Conservation (phyloP, 2,329 filamentous ascomycete genomes). For the Clarireedia paspali region DNA sequence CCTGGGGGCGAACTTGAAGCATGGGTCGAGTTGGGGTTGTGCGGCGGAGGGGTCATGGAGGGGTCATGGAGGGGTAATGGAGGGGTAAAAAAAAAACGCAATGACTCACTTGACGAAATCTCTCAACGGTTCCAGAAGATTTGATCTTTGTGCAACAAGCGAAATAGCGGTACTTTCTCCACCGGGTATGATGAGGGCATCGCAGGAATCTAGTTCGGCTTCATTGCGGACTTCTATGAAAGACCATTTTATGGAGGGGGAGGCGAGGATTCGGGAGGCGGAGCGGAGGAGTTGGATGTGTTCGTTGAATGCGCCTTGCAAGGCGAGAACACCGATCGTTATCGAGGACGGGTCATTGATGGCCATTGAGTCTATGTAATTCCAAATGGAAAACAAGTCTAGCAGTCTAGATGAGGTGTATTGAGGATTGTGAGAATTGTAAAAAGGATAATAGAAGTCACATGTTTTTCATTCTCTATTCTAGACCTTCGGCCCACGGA, state of each 20-base stretch:
- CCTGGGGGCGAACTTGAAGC: not conserved
- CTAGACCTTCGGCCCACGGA: no score
- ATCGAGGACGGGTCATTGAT: slow-evolving; percentile 21
- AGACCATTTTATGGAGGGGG: slow-evolving; percentile 7
- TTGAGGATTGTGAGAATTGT: not conserved
- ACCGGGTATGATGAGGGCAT: slow-evolving; percentile 83
- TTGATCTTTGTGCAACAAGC: slow-evolving; percentile 73
- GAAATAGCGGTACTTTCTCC: slow-evolving; percentile 94
- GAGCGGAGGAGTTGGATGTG: slow-evolving; percentile 69
- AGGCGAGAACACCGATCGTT: slow-evolving; percentile 57
- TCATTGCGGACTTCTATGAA: slow-evolving; percentile 77
- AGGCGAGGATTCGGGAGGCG: slow-evolving; percentile 48
- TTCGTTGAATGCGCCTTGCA: slow-evolving; percentile 91
- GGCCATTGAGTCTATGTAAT: not conserved
- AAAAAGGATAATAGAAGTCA: not conserved
- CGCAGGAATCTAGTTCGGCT: slow-evolving; percentile 61
- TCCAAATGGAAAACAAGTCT: not conserved
- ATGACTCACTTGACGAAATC: slow-evolving; percentile 78
- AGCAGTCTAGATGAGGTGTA: not conserved
- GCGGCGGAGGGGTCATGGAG: not conserved
- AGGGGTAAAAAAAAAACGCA: not conserved
- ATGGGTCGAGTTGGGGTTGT: not conserved
- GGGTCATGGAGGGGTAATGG: not conserved
- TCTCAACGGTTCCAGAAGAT: slow-evolving; percentile 73
- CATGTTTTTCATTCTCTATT: no score